Evolutionary conservation across 2,329 filamentous ascomycete species (phyloP).

Genomic region (Nigrograna mackinnonii): DNA sequence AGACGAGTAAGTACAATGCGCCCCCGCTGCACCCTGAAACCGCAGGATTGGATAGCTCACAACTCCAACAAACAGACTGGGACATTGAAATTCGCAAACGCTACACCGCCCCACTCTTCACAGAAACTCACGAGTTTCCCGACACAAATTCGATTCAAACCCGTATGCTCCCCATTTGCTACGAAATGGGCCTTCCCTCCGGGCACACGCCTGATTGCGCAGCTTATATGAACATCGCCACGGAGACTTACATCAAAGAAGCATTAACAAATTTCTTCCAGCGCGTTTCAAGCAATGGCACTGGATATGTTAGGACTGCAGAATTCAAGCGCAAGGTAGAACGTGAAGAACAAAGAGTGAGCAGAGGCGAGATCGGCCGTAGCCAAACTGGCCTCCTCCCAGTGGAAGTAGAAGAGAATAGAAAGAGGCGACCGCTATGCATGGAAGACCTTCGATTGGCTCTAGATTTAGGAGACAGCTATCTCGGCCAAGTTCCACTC

Average conservation of each 20-base stretch:
- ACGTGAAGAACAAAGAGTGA: constrained; percentile 73
- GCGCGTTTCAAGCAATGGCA: constrained; percentile 59
- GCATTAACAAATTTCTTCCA: constrained; percentile 59
- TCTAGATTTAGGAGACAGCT: constrained; percentile 73
- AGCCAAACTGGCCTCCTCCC: constrained; percentile 80
- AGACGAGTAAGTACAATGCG: constrained; percentile 67
- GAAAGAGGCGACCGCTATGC: constrained; percentile 70
- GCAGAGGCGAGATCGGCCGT: constrained; percentile 73
- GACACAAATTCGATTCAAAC: constrained; percentile 59
- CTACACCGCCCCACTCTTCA: constrained; percentile 64
- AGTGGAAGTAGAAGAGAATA: constrained; percentile 76
- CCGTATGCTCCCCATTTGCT: constrained; percentile 67
- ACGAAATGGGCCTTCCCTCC: constrained; percentile 63
- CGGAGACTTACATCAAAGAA: constrained; percentile 67
- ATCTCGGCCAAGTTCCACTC: constrained; percentile 77
- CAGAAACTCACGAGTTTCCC: constrained; percentile 66
- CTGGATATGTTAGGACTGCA: constrained; percentile 70
- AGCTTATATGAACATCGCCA: constrained; percentile 63
- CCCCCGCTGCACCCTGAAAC: neutral
- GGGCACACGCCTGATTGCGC: constrained; percentile 58
- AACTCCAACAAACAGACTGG: constrained; percentile 50
- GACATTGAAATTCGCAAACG: constrained; percentile 68
- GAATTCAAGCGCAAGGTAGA: constrained; percentile 76
- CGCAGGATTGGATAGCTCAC: constrained; percentile 7
- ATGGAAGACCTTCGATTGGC: constrained; percentile 80